These are phyloP conservation scores for Excoecaria agallocha DNA, from an alignment of 345 rosid genomes.

Conservation along the genomic window DNA sequence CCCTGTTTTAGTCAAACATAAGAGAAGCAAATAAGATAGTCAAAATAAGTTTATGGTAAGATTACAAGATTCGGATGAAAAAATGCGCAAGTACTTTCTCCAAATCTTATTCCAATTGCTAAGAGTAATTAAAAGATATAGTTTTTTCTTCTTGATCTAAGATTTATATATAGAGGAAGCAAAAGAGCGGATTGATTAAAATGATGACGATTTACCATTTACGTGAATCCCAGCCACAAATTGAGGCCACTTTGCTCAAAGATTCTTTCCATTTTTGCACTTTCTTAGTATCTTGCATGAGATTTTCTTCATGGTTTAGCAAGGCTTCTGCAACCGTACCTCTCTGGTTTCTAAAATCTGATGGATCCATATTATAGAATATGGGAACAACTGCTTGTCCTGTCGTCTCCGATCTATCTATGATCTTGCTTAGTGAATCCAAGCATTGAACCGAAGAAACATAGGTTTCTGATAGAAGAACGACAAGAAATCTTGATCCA, in stretches of 20 bases:
- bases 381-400: conserved; percentile 4
- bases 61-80: too few species aligned
- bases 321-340: neutral
- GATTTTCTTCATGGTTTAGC: neutral
- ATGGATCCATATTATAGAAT: conserved; percentile 14
- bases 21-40: neutral
- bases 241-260: conserved; percentile 6
- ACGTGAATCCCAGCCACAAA: conserved; percentile 8
- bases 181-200: too few species aligned
- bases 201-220: neutral
- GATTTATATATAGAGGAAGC: neutral
- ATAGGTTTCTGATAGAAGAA: neutral
- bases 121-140: neutral
- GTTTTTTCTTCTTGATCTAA: neutral
- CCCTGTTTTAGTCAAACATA: neutral
- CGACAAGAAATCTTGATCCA: neutral
- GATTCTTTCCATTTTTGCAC: conserved; percentile 10
- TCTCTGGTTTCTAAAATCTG: neutral
- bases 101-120: too few species aligned
- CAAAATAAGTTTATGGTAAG: neutral
- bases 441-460: neutral
- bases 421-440: neutral
- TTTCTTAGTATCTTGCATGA: neutral
- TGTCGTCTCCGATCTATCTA: neutral
- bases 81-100: too few species aligned